These are phyloP conservation scores for Bolboschoenoplectus hybrid DNA, from an alignment of 202 grass and related monocot species.

Conservation along the genomic window DNA sequence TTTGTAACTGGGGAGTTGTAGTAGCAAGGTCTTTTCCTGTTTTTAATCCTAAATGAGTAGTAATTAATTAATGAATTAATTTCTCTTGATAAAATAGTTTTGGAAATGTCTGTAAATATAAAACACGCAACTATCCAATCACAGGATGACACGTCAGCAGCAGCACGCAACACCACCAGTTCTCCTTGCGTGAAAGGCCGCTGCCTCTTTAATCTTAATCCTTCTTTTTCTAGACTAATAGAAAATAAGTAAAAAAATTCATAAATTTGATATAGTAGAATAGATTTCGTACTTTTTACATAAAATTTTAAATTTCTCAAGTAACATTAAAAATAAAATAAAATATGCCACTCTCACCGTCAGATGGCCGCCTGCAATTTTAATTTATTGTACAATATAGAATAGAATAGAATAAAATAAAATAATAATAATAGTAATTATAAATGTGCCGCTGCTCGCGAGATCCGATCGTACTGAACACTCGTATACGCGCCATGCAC, in stretches of 20 bases:
- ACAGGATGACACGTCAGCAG: background rate
- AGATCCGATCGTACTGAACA: slow-evolving; percentile 9
- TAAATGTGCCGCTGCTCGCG: background rate
- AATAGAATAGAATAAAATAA: no score
- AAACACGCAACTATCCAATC: background rate
- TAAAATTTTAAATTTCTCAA: no score
- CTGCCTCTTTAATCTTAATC: background rate
- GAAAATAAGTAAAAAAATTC: no score
- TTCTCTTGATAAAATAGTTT: background rate
- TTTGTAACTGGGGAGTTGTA: background rate
- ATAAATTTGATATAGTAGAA: no score
- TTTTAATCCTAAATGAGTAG: background rate
- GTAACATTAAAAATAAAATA: background rate
- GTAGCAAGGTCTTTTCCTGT: background rate
- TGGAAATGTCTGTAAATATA: background rate
- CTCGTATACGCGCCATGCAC: background rate
- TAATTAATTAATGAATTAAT: no score
- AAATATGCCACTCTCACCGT: background rate
- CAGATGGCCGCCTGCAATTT: background rate
- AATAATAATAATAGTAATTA: background rate
- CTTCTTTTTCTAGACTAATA: background rate
- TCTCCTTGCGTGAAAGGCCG: background rate
- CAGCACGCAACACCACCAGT: background rate
- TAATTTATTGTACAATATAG: background rate
- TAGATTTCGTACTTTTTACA: no score